Percentiles rank a stretch among this genome's conserved stretches.
Conservation (phyloP, 1,284 basidiomycete species). For the Ustanciosporium gigantosporum region DNA sequence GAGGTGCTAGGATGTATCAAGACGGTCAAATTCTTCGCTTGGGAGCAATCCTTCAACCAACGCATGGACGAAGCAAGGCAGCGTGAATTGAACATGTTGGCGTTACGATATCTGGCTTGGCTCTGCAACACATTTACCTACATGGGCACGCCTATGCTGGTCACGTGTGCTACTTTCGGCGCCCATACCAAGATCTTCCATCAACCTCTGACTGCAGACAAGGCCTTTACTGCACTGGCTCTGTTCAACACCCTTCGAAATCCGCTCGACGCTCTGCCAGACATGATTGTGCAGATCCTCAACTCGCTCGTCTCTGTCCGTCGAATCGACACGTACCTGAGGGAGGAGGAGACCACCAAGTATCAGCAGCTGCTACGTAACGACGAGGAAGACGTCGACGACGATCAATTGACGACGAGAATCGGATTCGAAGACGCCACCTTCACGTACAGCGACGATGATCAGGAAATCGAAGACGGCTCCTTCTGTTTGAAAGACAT, state of each 20-base stretch:
- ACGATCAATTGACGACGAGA: background rate
- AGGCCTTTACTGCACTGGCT: conserved; percentile 66
- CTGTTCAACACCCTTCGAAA: conserved; percentile 63
- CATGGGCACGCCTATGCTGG: conserved; percentile 68
- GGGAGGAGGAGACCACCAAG: conserved; percentile 67
- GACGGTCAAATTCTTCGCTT: conserved; percentile 70
- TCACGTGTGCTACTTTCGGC: conserved; percentile 72
- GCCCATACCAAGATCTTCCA: conserved; percentile 67
- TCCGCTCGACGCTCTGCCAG: conserved; percentile 52
- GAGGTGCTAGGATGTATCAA: conserved; percentile 67
- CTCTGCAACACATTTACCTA: conserved; percentile 62
- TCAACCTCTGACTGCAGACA: conserved; percentile 63
- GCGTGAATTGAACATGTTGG: conserved; percentile 64
- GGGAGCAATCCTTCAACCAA: conserved; percentile 62
- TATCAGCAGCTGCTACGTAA: conserved; percentile 64
- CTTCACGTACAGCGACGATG: conserved; percentile 61
- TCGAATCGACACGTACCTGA: conserved; percentile 64
- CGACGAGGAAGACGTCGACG: conserved; percentile 14
- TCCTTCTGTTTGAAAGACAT: conserved; percentile 65
- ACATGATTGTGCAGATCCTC: conserved; percentile 64
- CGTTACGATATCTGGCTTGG: conserved; percentile 62
- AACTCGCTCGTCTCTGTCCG: conserved; percentile 57
- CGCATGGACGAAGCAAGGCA: conserved; percentile 64
- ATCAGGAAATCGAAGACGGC: conserved; percentile 31
- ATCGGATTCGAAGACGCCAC: conserved; percentile 66